Conservation (phyloP, 2,329 filamentous ascomycete genomes). For the Xylaria sp. region DNA sequence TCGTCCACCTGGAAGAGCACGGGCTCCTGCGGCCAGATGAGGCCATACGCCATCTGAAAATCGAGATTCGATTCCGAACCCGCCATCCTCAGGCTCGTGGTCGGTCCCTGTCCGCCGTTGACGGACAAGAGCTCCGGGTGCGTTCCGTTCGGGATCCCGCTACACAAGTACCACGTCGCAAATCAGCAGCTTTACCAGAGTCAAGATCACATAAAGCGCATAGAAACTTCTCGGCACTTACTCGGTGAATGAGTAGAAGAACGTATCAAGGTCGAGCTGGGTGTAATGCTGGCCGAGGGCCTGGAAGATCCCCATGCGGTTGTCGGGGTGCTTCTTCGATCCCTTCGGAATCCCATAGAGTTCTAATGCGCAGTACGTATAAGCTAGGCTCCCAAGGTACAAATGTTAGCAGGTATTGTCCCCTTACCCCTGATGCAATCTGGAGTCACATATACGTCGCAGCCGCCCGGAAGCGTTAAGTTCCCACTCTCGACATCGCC, state of each 20-base stretch:
- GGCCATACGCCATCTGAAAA: conserved; percentile 49
- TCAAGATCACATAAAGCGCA: background rate
- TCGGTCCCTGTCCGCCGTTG: conserved; percentile 40
- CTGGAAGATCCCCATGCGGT: conserved; percentile 48
- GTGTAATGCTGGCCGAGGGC: conserved; percentile 45
- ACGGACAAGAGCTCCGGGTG: conserved; percentile 41
- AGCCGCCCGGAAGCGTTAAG: conserved; percentile 25
- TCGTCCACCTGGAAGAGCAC: conserved; percentile 52
- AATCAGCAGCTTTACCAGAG: background rate
- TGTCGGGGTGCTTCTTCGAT: conserved; percentile 36
- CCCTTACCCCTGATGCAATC: conserved; percentile 34
- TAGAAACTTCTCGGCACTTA: conserved; percentile 4
- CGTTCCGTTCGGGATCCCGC: conserved; percentile 42
- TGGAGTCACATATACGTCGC: conserved; percentile 32
- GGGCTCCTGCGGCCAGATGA: conserved; percentile 55
- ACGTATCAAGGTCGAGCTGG: conserved; percentile 43
- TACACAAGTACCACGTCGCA: conserved; percentile 7
- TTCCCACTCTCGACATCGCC: conserved; percentile 27
- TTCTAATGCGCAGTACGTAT: conserved; percentile 7
- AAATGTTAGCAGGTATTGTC: background rate
- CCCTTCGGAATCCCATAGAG: conserved; percentile 43
- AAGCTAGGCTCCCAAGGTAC: background rate
- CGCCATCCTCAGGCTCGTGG: conserved; percentile 28
- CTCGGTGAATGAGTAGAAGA: conserved; percentile 38
- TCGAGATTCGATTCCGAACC: conserved; percentile 51